Evolutionary conservation across 805 yeast genomes (phyloP).

Genomic region (Myxozyma kluyveri): DNA sequence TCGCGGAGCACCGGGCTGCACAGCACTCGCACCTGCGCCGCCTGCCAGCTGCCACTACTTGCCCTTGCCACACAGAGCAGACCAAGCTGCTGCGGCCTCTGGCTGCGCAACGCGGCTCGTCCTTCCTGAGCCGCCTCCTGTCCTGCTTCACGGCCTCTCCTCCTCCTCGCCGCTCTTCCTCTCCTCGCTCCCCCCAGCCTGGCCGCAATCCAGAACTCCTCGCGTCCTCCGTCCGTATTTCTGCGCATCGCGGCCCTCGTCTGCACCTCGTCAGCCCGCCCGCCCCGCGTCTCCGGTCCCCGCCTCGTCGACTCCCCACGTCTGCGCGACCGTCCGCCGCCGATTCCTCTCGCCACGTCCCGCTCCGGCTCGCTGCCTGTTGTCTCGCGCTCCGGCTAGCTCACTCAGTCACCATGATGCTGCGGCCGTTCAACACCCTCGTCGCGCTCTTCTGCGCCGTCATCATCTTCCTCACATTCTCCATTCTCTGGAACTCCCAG

Average conservation of each 20-base stretch:
- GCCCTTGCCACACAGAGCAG: not conserved
- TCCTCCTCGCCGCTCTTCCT: not conserved
- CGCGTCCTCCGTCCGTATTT: too few relatives aligned
- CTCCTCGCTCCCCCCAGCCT: not conserved
- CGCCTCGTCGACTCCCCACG: not conserved
- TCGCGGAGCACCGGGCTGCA: not conserved
- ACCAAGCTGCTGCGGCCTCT: not conserved
- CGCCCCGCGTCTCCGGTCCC: not conserved
- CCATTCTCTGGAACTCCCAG: conserved; percentile 22
- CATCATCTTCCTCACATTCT: conserved; percentile 20
- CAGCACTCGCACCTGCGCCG: too few relatives aligned
- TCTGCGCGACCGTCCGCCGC: not conserved
- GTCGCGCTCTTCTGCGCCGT: conserved; percentile 24
- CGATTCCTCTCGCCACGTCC: not conserved
- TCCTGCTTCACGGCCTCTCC: too few relatives aligned
- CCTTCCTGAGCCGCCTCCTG: too few relatives aligned
- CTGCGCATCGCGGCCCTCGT: too few relatives aligned
- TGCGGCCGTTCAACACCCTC: conserved; percentile 25
- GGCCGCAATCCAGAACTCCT: too few relatives aligned
- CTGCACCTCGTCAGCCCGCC: too few relatives aligned
- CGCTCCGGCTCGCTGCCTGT: not conserved
- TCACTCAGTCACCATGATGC: conserved; percentile 10
- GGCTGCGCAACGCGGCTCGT: not conserved
- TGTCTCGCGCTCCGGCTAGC: not conserved
- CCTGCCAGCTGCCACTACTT: not conserved